phyloP scores from a whole-genome alignment of 1,284 basidiomycete species.

The Vanrija sp. region DNA sequence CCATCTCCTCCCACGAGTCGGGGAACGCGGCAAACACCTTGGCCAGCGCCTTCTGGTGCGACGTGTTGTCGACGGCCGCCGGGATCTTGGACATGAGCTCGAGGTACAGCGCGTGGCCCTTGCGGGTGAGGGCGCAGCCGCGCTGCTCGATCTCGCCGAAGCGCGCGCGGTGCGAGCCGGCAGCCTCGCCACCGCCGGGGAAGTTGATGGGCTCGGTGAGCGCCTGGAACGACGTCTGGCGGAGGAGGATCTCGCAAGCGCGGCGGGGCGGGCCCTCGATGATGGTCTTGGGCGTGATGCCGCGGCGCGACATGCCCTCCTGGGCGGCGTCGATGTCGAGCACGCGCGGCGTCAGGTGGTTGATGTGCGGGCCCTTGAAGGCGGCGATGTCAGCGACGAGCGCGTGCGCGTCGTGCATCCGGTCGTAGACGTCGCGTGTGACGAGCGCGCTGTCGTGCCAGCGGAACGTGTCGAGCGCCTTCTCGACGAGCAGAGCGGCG shows the following conservation, averaged over 20 bases:
- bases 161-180: constrained; percentile 48
- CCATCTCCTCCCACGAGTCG: constrained; percentile 32
- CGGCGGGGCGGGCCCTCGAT: constrained; percentile 49
- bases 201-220: constrained; percentile 48
- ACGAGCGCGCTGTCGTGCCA: constrained; percentile 49
- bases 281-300: constrained; percentile 50
- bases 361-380: constrained; percentile 51
- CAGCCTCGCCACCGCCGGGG: constrained; percentile 12
- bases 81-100: constrained; percentile 25
- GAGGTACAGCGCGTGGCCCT: constrained; percentile 43
- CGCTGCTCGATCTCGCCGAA: constrained; percentile 53
- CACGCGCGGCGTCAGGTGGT: constrained; percentile 51
- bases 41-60: constrained; percentile 37
- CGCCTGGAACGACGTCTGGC: constrained; percentile 51
- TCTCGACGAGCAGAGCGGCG: constrained; percentile 37
- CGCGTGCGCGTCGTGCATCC: constrained; percentile 41
- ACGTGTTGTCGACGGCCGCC: constrained; percentile 32
- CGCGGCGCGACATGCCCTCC: constrained; percentile 41
- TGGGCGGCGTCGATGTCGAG: constrained; percentile 51
- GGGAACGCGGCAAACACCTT: constrained; percentile 33
- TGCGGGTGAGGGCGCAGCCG: constrained; percentile 47
- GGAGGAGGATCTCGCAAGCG: constrained; percentile 45
- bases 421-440: constrained; percentile 34
- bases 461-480: constrained; percentile 48
- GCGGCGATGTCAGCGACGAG: constrained; percentile 50